Evolutionary conservation across 1,284 basidiomycete species (phyloP).

Genomic region (Sanghuangporus baumii): DNA sequence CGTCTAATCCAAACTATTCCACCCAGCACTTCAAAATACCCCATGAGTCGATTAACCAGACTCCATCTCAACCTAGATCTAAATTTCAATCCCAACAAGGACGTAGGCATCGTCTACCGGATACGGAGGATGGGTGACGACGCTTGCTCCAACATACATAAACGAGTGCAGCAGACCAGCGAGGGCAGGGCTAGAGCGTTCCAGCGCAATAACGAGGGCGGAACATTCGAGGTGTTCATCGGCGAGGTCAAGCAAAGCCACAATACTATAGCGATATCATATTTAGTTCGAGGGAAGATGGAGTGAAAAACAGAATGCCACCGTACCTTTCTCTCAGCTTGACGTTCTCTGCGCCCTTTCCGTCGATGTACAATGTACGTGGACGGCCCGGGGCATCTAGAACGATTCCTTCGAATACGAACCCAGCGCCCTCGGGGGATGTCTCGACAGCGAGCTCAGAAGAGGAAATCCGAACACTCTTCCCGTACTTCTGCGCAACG

Average conservation of each 20-base stretch:
- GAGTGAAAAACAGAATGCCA: neutral
- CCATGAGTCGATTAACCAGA: neutral
- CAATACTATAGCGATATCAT: conserved; percentile 45
- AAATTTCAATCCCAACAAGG: conserved; percentile 74
- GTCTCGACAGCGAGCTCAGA: conserved; percentile 46
- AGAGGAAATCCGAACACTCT: conserved; percentile 65
- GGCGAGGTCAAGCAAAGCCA: conserved; percentile 76
- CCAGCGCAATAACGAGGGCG: conserved; percentile 70
- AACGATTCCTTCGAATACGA: conserved; percentile 69
- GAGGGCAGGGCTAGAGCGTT: conserved; percentile 51
- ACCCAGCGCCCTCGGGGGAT: neutral
- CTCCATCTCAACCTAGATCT: conserved; percentile 14
- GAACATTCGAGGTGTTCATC: conserved; percentile 72
- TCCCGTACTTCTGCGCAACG: conserved; percentile 58
- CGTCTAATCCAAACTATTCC: neutral
- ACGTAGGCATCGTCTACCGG: conserved; percentile 59
- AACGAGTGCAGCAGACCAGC: conserved; percentile 68
- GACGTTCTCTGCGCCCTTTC: conserved; percentile 70
- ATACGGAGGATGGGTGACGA: conserved; percentile 73
- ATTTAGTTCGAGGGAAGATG: neutral
- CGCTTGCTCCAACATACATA: conserved; percentile 77
- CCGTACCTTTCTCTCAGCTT: conserved; percentile 73
- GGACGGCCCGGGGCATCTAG: conserved; percentile 63
- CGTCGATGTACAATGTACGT: conserved; percentile 75
- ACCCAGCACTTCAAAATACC: neutral